A percentile compares a stretch with the other conserved stretches of the same genome.
Conservation (phyloP, 805 yeast genomes). For the Saccharomycopsis sp. region DNA sequence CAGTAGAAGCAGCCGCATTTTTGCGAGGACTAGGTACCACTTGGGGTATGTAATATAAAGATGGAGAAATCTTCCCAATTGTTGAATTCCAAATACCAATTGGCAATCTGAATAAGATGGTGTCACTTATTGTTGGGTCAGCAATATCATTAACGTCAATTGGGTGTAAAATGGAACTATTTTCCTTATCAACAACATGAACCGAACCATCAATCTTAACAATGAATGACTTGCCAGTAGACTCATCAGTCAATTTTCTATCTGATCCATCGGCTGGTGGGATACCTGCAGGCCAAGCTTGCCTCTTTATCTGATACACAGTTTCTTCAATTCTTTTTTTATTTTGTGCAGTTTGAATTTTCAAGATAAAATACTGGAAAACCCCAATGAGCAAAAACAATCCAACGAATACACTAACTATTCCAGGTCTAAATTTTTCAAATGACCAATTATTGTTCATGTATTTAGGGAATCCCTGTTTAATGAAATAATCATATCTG, state of each 20-base stretch:
- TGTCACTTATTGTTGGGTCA: slow-evolving; percentile 44
- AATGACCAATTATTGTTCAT: slow-evolving; percentile 55
- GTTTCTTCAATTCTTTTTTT: slow-evolving; percentile 47
- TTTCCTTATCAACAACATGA: slow-evolving; percentile 41
- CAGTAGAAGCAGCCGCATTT: neutral
- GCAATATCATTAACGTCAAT: slow-evolving; percentile 43
- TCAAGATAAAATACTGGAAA: slow-evolving; percentile 53
- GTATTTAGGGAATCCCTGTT: slow-evolving; percentile 82
- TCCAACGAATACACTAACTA: slow-evolving; percentile 42
- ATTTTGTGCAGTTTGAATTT: slow-evolving; percentile 49
- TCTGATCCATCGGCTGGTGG: slow-evolving; percentile 40
- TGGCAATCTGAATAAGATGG: slow-evolving; percentile 38
- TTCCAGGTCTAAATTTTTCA: slow-evolving; percentile 63
- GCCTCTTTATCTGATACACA: slow-evolving; percentile 42
- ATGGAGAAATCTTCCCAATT: slow-evolving; percentile 32
- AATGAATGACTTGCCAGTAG: slow-evolving; percentile 44
- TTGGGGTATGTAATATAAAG: slow-evolving; percentile 6
- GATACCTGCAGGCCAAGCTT: slow-evolving; percentile 50
- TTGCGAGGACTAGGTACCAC: slow-evolving; percentile 11
- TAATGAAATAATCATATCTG: slow-evolving; percentile 77
- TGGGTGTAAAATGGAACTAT: slow-evolving; percentile 32
- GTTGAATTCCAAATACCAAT: slow-evolving; percentile 38
- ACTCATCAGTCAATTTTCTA: slow-evolving; percentile 36
- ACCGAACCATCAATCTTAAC: slow-evolving; percentile 48
- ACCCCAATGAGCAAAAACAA: slow-evolving; percentile 44